Evolutionary conservation across 495 filamentous ascomycete genomes (phyloP).

Genomic region (Hypoxylon fragiforme): DNA sequence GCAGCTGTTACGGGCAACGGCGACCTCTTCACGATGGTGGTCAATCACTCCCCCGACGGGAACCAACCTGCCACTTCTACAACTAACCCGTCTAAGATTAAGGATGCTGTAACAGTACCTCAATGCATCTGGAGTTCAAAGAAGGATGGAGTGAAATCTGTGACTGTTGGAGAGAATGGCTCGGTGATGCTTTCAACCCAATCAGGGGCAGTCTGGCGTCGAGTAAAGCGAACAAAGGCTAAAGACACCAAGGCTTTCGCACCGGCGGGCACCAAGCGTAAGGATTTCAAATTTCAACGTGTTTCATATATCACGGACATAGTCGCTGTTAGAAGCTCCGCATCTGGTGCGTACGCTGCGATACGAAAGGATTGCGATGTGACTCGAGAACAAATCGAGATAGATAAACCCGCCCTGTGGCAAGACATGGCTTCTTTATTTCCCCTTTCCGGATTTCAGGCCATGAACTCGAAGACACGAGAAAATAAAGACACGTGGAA

Average conservation of each 20-base stretch:
- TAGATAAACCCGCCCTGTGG: constrained; percentile 69
- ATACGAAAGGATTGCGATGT: constrained; percentile 85
- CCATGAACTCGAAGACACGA: constrained; percentile 34
- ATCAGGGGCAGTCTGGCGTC: constrained; percentile 88
- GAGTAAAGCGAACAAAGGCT: constrained; percentile 75
- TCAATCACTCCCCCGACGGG: constrained; percentile 66
- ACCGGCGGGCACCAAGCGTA: constrained; percentile 58
- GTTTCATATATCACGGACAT: constrained; percentile 85
- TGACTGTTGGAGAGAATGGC: constrained; percentile 87
- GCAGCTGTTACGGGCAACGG: constrained; percentile 82
- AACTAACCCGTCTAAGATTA: constrained; percentile 85
- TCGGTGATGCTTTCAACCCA: constrained; percentile 93
- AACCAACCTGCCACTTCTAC: constrained; percentile 68
- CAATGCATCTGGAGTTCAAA: constrained; percentile 84
- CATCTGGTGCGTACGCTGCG: constrained; percentile 86
- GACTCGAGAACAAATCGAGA: constrained; percentile 69
- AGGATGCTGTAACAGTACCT: constrained; percentile 72
- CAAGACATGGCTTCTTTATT: constrained; percentile 71
- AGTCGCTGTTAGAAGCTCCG: constrained; percentile 79
- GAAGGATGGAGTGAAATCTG: constrained; percentile 81
- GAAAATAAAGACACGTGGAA: constrained; percentile 39
- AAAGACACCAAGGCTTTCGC: constrained; percentile 67
- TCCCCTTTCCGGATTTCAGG: constrained; percentile 56
- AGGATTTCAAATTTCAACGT: constrained; percentile 90
- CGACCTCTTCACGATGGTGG: constrained; percentile 79